phyloP scores from a whole-genome alignment of 176 grass and related monocot species.

The Metroxylon sagu region DNA sequence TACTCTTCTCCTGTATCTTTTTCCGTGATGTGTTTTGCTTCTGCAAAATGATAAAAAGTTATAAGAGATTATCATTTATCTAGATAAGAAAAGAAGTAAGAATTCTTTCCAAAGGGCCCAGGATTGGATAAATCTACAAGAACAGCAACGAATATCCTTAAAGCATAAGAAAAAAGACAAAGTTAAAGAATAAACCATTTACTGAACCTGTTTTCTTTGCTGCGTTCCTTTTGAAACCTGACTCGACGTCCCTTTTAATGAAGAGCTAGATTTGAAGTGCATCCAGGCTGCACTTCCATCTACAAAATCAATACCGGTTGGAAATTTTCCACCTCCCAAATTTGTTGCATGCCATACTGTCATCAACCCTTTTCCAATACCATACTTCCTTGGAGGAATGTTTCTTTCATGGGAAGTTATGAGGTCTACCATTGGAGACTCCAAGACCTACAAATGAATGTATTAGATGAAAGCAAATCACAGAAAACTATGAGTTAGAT shows the following conservation, averaged over 20 bases:
- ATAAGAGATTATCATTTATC: too few species aligned
- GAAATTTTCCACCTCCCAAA: slow-evolving; percentile 40
- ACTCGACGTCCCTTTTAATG: slow-evolving; percentile 14
- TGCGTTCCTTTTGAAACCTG: background rate
- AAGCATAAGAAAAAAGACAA: too few species aligned
- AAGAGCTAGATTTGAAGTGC: slow-evolving; percentile 39
- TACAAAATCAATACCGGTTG: slow-evolving; percentile 37
- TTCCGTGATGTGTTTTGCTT: slow-evolving; percentile 39
- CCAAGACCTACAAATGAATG: slow-evolving; percentile 29
- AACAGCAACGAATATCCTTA: too few species aligned
- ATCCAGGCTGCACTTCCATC: slow-evolving; percentile 52
- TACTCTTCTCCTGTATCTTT: slow-evolving; percentile 44
- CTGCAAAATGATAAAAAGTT: slow-evolving; percentile 27
- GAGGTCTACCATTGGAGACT: background rate
- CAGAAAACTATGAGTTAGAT: background rate
- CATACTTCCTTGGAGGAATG: slow-evolving; percentile 60
- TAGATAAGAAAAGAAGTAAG: too few species aligned
- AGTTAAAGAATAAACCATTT: slow-evolving; percentile 15
- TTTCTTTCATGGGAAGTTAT: slow-evolving; percentile 5
- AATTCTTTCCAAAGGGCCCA: too few species aligned
- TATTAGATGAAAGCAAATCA: slow-evolving; percentile 1
- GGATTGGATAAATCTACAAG: too few species aligned
- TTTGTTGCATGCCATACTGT: slow-evolving; percentile 85
- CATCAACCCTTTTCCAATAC: slow-evolving; percentile 95
- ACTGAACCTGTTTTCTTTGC: slow-evolving; percentile 30